Evolutionary conservation across 352 stramenopile genomes (phyloP), one percentile per base, ranked within the genome.

Genomic region (Plasmopara muralis): DNA sequence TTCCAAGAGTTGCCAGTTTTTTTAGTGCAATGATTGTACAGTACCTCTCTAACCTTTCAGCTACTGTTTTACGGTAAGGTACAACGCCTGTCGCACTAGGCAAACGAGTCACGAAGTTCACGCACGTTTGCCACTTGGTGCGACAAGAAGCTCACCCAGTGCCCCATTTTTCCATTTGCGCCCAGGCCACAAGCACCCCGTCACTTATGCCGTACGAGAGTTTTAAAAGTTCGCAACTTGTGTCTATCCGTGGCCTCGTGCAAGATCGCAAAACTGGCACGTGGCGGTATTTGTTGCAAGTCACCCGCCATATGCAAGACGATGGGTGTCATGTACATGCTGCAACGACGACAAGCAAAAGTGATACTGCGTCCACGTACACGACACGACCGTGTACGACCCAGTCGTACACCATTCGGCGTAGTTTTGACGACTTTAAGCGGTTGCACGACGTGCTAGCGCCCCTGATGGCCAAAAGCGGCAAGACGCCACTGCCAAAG

Each of bases 401-500:
- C 66, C 82, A 62, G 45, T 62, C 59, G 53, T 86, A 88, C 64
- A 53, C 74, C 9, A 77, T 88, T 48, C 75, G 64, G 43, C 74
- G 77, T 28, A 78, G 77, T 51, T 88, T 88, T 60, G 78, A 71
- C 44, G 77, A 88, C 50, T 88, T 88, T 55, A 88, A 88, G 67
- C 68, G 77, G 47, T 74, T 88, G 29, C 74, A 88, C 62, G 57
- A 64, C n/a, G 60, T 60, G 9, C 53, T 88, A 18, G 50, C 64
- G 42, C 68, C 72, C 7, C 55, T 86, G 48, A 85, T 88, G 77
- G 69, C 70, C 14, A 66, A 78, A 53, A 57, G 64, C 45, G 70
- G 82, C 57, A 79, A 72, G 44, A 44, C 77, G 9, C 39, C 44
- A 25, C 25, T 66, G 34, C 59, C 59, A 31, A 66, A 62, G 40